phyloP scores from a whole-genome alignment of 169 alveolate genomes.

The Cryptosporidium meleagridis region DNA sequence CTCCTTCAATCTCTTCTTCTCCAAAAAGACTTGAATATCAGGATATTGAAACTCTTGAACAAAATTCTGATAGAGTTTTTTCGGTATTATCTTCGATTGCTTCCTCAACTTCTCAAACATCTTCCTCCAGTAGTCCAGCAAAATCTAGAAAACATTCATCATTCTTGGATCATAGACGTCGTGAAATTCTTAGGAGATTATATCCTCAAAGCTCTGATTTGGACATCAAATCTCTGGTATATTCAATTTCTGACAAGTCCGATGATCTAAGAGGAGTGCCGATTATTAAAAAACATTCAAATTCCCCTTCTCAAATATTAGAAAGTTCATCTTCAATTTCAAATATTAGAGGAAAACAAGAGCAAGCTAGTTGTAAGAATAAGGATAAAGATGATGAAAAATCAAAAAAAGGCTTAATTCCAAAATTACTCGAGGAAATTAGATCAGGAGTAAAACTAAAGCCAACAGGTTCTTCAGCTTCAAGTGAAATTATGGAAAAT shows the following conservation, averaged over 20 bases:
- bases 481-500: conserved; percentile 33
- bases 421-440: conserved; percentile 45
- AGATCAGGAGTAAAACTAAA: conserved; percentile 45
- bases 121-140: background rate
- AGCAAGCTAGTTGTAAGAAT: background rate
- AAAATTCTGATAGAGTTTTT: background rate
- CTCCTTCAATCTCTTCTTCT: conserved; percentile 14
- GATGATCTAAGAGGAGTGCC: conserved; percentile 25
- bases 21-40: conserved; percentile 50
- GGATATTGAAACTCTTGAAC: conserved; percentile 3
- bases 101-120: background rate
- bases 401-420: background rate
- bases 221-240: conserved; percentile 26
- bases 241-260: conserved; percentile 37
- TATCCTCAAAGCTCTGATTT: conserved; percentile 39
- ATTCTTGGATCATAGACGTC: conserved; percentile 15
- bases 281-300: conserved; percentile 10
- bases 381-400: background rate
- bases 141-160: conserved; percentile 11
- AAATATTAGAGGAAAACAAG: background rate
- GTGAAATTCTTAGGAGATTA: conserved; percentile 31
- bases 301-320: background rate
- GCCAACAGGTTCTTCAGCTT: conserved; percentile 58
- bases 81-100: background rate
- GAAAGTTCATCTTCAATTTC: background rate